Conservation (phyloP, 192 early-diverging fungal species). For the Coemansia umbellata region DNA sequence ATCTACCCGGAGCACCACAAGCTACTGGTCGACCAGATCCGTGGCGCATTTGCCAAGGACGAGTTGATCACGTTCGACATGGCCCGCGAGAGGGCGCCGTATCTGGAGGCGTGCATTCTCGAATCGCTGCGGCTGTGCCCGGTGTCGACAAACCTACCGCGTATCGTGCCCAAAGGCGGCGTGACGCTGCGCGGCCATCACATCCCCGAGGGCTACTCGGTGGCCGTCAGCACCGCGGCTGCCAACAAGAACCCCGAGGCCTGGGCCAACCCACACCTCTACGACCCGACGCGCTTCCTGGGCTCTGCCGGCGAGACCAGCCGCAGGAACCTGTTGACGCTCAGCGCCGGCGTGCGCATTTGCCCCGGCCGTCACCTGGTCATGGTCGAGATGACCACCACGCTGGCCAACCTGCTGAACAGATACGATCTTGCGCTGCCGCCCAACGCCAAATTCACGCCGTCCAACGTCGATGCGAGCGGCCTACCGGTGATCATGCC, state of each 20-base stretch:
- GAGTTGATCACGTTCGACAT: slow-evolving; percentile 21
- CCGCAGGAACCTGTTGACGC: slow-evolving; percentile 27
- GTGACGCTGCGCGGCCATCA: slow-evolving; percentile 13
- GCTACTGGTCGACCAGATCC: slow-evolving; percentile 10
- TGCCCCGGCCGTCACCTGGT: slow-evolving; percentile 40
- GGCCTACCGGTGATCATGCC: slow-evolving; percentile 33
- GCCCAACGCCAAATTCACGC: slow-evolving; percentile 14
- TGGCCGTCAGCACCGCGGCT: slow-evolving; percentile 22
- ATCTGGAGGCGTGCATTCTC: slow-evolving; percentile 36
- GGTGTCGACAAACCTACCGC: slow-evolving; percentile 30
- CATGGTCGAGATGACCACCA: slow-evolving; percentile 33
- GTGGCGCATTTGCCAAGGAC: slow-evolving; percentile 5
- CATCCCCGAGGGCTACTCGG: slow-evolving; percentile 24
- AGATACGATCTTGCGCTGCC: slow-evolving; percentile 31
- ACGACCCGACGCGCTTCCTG: slow-evolving; percentile 25
- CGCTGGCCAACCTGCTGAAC: slow-evolving; percentile 43
- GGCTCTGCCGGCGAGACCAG: slow-evolving; percentile 8
- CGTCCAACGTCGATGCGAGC: slow-evolving; percentile 6
- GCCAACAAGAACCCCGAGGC: slow-evolving; percentile 18
- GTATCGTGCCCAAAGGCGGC: slow-evolving; percentile 34
- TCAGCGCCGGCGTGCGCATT: slow-evolving; percentile 34
- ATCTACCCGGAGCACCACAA: slow-evolving; percentile 25
- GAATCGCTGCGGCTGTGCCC: slow-evolving; percentile 43
- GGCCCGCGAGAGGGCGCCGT: slow-evolving; percentile 21
- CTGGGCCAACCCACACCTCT: slow-evolving; percentile 29